Conservation (phyloP, 2,329 filamentous ascomycete species). For the Aureobasidium sp. region DNA sequence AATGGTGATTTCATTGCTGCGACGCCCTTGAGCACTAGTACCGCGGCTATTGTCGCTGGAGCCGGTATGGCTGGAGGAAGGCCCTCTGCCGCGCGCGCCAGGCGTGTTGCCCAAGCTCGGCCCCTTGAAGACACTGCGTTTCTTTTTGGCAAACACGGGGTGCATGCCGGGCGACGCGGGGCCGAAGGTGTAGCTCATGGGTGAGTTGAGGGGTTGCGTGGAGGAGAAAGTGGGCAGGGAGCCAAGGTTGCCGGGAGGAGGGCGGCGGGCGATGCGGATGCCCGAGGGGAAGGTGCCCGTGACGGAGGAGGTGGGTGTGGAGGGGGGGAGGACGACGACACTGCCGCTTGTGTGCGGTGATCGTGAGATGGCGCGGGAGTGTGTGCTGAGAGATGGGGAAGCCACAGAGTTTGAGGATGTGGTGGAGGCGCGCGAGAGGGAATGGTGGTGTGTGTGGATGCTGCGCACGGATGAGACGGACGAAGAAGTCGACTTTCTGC, state of each 20-base stretch:
- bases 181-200: constrained; percentile 32
- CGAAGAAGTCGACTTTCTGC: constrained; percentile 90
- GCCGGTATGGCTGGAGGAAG: constrained; percentile 11
- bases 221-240: constrained; percentile 17
- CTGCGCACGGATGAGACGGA: constrained; percentile 89
- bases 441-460: constrained; percentile 69
- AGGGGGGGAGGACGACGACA: constrained; percentile 26
- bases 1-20: constrained; percentile 56
- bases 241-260: constrained; percentile 25
- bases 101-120: constrained; percentile 52
- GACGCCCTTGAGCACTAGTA: constrained; percentile 55
- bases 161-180: constrained; percentile 52
- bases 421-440: constrained; percentile 89
- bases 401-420: constrained; percentile 60
- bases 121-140: constrained; percentile 74
- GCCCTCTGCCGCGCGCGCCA: constrained; percentile 32
- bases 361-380: constrained; percentile 9
- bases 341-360: neutral
- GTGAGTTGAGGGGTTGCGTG: neutral
- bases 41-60: constrained; percentile 23
- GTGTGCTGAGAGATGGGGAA: constrained; percentile 26
- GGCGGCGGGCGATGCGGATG: constrained; percentile 18
- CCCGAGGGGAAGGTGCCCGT: constrained; percentile 32
- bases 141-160: constrained; percentile 66
- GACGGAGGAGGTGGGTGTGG: constrained; percentile 50